Conservation (phyloP, 2,329 filamentous ascomycete genomes). For the Zopfia rhizophila region DNA sequence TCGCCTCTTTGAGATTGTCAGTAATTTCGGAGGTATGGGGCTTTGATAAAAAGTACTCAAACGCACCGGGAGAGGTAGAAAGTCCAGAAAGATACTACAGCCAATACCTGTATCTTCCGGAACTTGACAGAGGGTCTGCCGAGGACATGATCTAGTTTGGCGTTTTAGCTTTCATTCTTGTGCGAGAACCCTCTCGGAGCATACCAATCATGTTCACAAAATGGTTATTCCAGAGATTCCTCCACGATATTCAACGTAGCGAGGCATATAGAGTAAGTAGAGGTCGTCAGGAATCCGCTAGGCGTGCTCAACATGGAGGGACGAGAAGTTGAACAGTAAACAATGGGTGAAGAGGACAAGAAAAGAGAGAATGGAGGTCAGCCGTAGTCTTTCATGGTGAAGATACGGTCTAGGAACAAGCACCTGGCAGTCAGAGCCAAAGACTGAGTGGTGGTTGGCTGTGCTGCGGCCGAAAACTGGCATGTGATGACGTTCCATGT, state of each 20-base stretch:
- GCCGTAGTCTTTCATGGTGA: conserved; percentile 23
- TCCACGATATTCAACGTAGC: too few relatives aligned
- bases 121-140: conserved; percentile 92
- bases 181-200: too few relatives aligned
- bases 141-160: conserved; percentile 89
- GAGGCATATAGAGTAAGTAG: too few relatives aligned
- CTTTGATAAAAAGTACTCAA: conserved; percentile 4
- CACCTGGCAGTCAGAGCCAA: not conserved
- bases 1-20: conserved; percentile 70
- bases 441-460: not conserved
- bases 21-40: conserved; percentile 7
- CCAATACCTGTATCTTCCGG: conserved; percentile 89
- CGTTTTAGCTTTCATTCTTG: too few relatives aligned
- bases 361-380: conserved; percentile 14
- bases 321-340: not conserved
- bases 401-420: not conserved
- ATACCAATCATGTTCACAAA: not conserved
- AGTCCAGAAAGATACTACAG: conserved; percentile 91
- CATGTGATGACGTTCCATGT: conserved; percentile 27
- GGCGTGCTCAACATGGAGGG: not conserved
- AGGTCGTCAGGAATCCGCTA: conserved; percentile 2
- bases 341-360: not conserved
- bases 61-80: conserved; percentile 79
- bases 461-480: conserved; percentile 9
- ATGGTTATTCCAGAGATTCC: too few relatives aligned